Conservation (phyloP, 306 rosid species). For the Prunus fruticosa region DNA sequence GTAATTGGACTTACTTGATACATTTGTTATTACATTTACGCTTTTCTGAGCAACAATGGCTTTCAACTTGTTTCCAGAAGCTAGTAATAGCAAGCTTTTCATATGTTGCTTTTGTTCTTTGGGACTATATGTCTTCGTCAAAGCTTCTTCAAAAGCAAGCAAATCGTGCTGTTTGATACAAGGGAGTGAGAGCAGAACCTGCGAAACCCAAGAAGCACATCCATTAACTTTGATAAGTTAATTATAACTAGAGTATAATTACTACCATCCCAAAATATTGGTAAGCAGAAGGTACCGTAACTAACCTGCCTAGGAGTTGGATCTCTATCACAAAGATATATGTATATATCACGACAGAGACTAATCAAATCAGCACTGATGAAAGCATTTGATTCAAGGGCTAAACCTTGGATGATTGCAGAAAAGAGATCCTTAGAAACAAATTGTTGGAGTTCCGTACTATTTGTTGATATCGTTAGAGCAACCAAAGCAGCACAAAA, state of each 20-base stretch:
- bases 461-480: slow-evolving; percentile 58
- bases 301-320: slow-evolving; percentile 94
- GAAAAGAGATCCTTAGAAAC: slow-evolving; percentile 86
- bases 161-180: slow-evolving; percentile 67
- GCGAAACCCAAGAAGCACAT: slow-evolving; percentile 19
- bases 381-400: slow-evolving; percentile 91
- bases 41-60: slow-evolving; percentile 89
- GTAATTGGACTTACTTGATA: slow-evolving; percentile 62
- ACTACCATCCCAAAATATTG: slow-evolving; percentile 4
- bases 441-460: slow-evolving; percentile 61
- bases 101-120: slow-evolving; percentile 91
- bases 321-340: slow-evolving; percentile 76
- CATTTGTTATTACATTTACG: slow-evolving; percentile 82
- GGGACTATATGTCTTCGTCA: slow-evolving; percentile 77
- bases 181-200: slow-evolving; percentile 87
- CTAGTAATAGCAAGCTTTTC: slow-evolving; percentile 78
- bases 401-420: slow-evolving; percentile 71
- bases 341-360: slow-evolving; percentile 87
- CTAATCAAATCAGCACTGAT: slow-evolving; percentile 84
- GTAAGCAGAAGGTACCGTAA: slow-evolving; percentile 9
- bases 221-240: slow-evolving; percentile 3
- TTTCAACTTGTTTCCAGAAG: slow-evolving; percentile 85
- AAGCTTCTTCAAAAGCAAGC: slow-evolving; percentile 89
- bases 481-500: slow-evolving; percentile 62
- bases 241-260: slow-evolving; percentile 1